These are phyloP conservation scores for Ceratonia siliqua DNA, from an alignment of 306 rosid genomes.

Conservation along the genomic window DNA sequence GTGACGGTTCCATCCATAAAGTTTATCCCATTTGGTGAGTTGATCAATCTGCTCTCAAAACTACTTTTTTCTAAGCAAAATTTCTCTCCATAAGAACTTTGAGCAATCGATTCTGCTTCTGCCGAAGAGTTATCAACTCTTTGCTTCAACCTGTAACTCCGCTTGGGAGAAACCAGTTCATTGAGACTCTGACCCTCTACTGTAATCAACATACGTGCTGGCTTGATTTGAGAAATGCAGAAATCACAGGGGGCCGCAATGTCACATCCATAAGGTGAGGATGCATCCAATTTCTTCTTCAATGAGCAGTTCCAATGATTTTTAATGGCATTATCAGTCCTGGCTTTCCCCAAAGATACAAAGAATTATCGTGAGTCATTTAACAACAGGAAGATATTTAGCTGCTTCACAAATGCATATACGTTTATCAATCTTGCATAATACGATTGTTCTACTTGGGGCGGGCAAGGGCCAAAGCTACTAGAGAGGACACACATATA, in stretches of 20 bases:
- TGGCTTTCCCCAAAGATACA: conserved; percentile 33
- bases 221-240: conserved; percentile 17
- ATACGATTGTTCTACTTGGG: neutral
- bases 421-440: neutral
- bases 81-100: conserved; percentile 23
- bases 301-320: conserved; percentile 66
- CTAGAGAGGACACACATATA: neutral
- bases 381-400: neutral
- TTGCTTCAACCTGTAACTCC: conserved; percentile 16
- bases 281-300: conserved; percentile 49
- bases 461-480: neutral
- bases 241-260: conserved; percentile 17
- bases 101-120: conserved; percentile 35
- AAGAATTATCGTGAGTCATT: neutral
- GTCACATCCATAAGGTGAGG: conserved; percentile 38
- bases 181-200: conserved; percentile 25
- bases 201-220: conserved; percentile 12
- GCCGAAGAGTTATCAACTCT: conserved; percentile 24
- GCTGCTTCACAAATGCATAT: neutral
- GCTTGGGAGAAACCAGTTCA: conserved; percentile 34
- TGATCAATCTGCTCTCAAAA: neutral
- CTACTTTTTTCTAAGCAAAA: neutral
- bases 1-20: too few species aligned
- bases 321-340: conserved; percentile 70
- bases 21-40: neutral